These are phyloP conservation scores for Lactarius deliciosus DNA, from an alignment of 768 basidiomycete genomes.

Conservation along the genomic window DNA sequence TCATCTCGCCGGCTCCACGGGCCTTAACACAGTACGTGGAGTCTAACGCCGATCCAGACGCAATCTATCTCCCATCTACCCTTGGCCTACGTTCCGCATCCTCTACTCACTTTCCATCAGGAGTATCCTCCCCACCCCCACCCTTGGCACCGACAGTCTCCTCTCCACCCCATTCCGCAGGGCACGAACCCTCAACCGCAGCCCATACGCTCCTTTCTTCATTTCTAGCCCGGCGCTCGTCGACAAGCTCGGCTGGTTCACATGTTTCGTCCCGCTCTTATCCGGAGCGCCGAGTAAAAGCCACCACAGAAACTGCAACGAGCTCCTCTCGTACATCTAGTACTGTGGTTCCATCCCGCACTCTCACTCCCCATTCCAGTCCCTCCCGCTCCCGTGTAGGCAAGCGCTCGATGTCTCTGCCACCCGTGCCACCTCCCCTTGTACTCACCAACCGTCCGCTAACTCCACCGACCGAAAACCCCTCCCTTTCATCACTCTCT, in stretches of 20 bases:
- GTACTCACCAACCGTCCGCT: slow-evolving; percentile 42
- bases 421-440: slow-evolving; percentile 27
- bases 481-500: slow-evolving; percentile 36
- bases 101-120: slow-evolving; percentile 30
- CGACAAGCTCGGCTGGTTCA: slow-evolving; percentile 24
- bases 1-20: slow-evolving; percentile 68
- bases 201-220: slow-evolving; percentile 65
- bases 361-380: slow-evolving; percentile 12
- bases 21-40: slow-evolving; percentile 75
- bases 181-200: slow-evolving; percentile 42
- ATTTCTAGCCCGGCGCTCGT: slow-evolving; percentile 40
- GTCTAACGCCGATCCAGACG: slow-evolving; percentile 51
- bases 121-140: slow-evolving; percentile 22
- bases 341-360: slow-evolving; percentile 5
- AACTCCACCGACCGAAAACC: slow-evolving; percentile 60
- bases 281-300: slow-evolving; percentile 3
- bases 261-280: slow-evolving; percentile 11
- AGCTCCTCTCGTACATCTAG: slow-evolving; percentile 14
- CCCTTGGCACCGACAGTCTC: background rate
- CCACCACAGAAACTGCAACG: slow-evolving; percentile 3
- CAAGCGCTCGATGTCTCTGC: slow-evolving; percentile 25
- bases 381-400: slow-evolving; percentile 28
- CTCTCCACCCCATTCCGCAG: slow-evolving; percentile 10
- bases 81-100: slow-evolving; percentile 52
- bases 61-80: slow-evolving; percentile 66